Conservation (phyloP, 2,329 filamentous ascomycete species). For the Hymenoscyphus infarciens region DNA sequence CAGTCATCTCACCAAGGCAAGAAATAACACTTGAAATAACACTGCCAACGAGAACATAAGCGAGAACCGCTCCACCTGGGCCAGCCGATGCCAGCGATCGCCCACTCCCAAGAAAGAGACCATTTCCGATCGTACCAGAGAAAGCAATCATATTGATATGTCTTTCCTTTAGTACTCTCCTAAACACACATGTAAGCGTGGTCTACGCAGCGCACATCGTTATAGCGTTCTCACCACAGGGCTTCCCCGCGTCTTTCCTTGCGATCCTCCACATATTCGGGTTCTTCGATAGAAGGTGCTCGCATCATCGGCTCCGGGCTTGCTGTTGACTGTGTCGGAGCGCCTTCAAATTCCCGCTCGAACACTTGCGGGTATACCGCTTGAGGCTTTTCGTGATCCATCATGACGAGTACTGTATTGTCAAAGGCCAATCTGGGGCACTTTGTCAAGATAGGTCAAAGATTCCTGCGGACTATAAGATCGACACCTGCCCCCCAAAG, state of each 20-base stretch:
- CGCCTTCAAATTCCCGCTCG: constrained; percentile 21
- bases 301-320: constrained; percentile 23
- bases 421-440: background rate
- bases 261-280: constrained; percentile 25
- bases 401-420: constrained; percentile 11
- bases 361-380: constrained; percentile 29
- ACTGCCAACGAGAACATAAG: constrained; percentile 42
- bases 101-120: constrained; percentile 40
- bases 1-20: constrained; percentile 41
- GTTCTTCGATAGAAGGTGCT: constrained; percentile 26
- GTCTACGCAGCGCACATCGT: background rate
- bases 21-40: constrained; percentile 43
- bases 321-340: constrained; percentile 21
- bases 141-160: constrained; percentile 46
- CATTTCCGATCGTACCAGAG: constrained; percentile 37
- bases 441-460: background rate
- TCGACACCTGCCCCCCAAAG: constrained; percentile 4
- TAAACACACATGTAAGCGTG: constrained; percentile 23
- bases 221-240: constrained; percentile 27
- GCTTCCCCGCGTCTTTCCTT: constrained; percentile 30
- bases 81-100: constrained; percentile 40
- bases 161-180: constrained; percentile 40
- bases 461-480: background rate
- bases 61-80: constrained; percentile 40
- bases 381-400: constrained; percentile 33